Evolutionary conservation across 805 yeast genomes (phyloP).

Genomic region (Suhomyces xylopsoci): DNA sequence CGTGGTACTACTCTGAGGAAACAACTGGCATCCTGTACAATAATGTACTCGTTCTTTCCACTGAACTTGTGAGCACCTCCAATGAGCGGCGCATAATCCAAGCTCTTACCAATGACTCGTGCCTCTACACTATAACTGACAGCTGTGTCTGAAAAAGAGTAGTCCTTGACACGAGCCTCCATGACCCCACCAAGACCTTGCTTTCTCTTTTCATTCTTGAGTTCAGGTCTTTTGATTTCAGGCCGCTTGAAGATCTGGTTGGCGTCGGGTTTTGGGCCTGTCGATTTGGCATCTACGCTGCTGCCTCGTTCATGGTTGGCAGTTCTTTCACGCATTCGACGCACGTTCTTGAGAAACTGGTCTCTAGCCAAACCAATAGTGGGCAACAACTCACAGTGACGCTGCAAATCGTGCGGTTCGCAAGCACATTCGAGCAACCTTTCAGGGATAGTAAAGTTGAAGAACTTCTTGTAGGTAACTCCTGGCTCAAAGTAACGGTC

Average conservation of each 20-base stretch:
- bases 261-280: background rate
- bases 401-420: constrained; percentile 21
- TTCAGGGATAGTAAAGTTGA: constrained; percentile 24
- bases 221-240: background rate
- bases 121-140: constrained; percentile 28
- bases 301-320: background rate
- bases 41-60: constrained; percentile 20
- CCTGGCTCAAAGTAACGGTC: constrained; percentile 20
- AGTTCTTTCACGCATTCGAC: constrained; percentile 8
- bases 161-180: constrained; percentile 19
- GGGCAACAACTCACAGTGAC: constrained; percentile 23
- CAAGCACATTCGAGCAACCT: constrained; percentile 29
- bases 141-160: constrained; percentile 25
- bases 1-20: constrained; percentile 22
- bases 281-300: background rate
- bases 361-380: constrained; percentile 24
- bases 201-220: background rate
- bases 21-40: constrained; percentile 21
- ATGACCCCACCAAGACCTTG: background rate
- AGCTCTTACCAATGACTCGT: constrained; percentile 22
- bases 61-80: constrained; percentile 4
- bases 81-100: constrained; percentile 15
- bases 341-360: constrained; percentile 18
- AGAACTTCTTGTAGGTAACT: constrained; percentile 25
- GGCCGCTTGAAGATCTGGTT: background rate